Evolutionary conservation across 805 yeast genomes (phyloP).

Genomic region (Isabelozyma pseudorhagii): DNA sequence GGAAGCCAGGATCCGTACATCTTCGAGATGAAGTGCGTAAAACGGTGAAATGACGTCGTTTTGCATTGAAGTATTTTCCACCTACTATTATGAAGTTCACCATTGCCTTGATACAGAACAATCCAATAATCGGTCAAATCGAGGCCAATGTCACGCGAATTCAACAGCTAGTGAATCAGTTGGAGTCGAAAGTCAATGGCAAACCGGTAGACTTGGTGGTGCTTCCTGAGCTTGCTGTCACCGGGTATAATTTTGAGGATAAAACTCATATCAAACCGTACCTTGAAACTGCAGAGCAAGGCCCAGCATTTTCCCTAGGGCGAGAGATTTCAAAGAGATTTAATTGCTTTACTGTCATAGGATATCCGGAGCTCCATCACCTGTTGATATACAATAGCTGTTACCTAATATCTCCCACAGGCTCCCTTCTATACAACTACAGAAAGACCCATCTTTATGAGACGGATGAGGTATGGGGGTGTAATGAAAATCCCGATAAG

Average conservation of each 20-base stretch:
- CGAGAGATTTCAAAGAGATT: constrained; percentile 44
- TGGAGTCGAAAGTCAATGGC: constrained; percentile 10
- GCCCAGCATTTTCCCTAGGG: constrained; percentile 58
- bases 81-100: constrained; percentile 40
- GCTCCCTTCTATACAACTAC: constrained; percentile 61
- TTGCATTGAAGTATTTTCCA: neutral
- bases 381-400: constrained; percentile 65
- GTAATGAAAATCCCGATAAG: constrained; percentile 55
- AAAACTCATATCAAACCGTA: constrained; percentile 52
- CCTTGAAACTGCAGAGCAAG: constrained; percentile 45
- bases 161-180: constrained; percentile 30
- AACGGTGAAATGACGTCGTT: too few species aligned
- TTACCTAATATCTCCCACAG: constrained; percentile 56
- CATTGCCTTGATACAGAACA: constrained; percentile 66
- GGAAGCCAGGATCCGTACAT: too few species aligned
- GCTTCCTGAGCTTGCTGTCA: constrained; percentile 79
- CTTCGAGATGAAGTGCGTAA: too few species aligned
- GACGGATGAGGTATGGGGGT: constrained; percentile 81
- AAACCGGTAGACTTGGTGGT: constrained; percentile 61
- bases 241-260: constrained; percentile 72
- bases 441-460: constrained; percentile 74
- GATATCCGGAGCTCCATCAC: constrained; percentile 66
- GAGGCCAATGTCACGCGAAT: constrained; percentile 53
- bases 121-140: constrained; percentile 59
- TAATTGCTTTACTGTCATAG: constrained; percentile 68